These are phyloP conservation scores for Penicillium sp. DNA, from an alignment of 2,329 filamentous ascomycete genomes.

Conservation along the genomic window DNA sequence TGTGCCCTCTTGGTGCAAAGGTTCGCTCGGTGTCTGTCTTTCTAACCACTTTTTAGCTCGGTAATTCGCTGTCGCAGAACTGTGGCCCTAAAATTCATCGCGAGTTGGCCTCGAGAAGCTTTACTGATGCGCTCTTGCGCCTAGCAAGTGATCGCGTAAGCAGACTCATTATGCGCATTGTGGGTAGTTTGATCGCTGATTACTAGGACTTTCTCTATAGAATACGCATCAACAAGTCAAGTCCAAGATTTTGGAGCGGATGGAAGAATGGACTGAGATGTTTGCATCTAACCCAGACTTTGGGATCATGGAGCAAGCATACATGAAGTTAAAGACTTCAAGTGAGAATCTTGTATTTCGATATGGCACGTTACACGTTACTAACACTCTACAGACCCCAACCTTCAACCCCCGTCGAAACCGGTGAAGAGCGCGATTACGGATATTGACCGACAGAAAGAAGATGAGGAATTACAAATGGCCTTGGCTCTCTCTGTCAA, in stretches of 20 bases:
- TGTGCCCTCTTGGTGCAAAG: background rate
- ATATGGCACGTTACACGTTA: slow-evolving; percentile 12
- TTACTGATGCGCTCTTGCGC: slow-evolving; percentile 89
- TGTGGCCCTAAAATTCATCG: slow-evolving; percentile 84
- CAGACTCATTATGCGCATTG: background rate
- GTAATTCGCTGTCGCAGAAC: slow-evolving; percentile 88
- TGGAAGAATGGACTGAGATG: slow-evolving; percentile 96
- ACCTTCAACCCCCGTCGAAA: slow-evolving; percentile 85
- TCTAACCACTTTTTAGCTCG: slow-evolving; percentile 58
- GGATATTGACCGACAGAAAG: slow-evolving; percentile 84
- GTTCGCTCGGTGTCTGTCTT: background rate
- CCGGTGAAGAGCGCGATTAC: slow-evolving; percentile 92
- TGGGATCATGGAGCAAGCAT: slow-evolving; percentile 96
- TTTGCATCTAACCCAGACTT: slow-evolving; percentile 86
- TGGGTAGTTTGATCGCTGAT: slow-evolving; percentile 2
- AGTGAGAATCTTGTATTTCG: slow-evolving; percentile 39
- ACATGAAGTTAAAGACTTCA: slow-evolving; percentile 76
- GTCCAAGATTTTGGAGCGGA: slow-evolving; percentile 92
- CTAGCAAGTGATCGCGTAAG: slow-evolving; percentile 78
- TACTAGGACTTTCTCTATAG: slow-evolving; percentile 29
- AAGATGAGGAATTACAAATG: slow-evolving; percentile 97
- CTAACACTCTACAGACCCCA: slow-evolving; percentile 67
- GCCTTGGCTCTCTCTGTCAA: slow-evolving; percentile 89
- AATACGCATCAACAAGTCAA: slow-evolving; percentile 97
- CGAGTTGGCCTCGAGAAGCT: slow-evolving; percentile 85